A percentile compares a stretch with the other conserved stretches of the same genome.
phyloP scores from a whole-genome alignment of 257 asterid species.

The Ballota nigra region DNA sequence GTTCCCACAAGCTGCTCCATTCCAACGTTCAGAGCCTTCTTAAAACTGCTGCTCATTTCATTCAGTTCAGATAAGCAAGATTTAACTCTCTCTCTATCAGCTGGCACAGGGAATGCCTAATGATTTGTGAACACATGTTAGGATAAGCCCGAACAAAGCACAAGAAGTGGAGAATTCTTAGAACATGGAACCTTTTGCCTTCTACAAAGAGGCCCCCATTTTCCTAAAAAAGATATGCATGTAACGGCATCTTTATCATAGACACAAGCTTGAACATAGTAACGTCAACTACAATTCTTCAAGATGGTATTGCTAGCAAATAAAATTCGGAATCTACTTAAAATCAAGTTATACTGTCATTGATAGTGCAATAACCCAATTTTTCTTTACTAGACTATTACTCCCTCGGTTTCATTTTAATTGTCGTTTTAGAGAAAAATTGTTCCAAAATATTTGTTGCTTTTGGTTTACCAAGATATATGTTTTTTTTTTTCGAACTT shows the following conservation, averaged over 20 bases:
- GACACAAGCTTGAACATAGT: not conserved
- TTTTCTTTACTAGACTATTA: not conserved
- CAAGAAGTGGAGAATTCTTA: not conserved
- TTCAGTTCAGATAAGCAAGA: slow-evolving; percentile 85
- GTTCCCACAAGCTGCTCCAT: slow-evolving; percentile 83
- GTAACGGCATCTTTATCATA: not conserved
- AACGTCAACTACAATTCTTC: not conserved
- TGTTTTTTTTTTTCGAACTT: too few relatives aligned
- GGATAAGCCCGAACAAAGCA: not conserved
- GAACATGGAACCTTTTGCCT: not conserved
- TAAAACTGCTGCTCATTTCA: slow-evolving; percentile 79
- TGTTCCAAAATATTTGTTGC: too few relatives aligned
- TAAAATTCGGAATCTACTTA: not conserved
- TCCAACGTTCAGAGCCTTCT: slow-evolving; percentile 65
- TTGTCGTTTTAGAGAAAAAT: too few relatives aligned
- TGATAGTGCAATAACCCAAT: not conserved
- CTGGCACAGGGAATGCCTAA: slow-evolving; percentile 79
- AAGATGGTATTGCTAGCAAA: too few relatives aligned
- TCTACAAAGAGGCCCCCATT: not conserved
- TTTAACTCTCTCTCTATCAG: slow-evolving; percentile 78
- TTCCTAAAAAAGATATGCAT: too few relatives aligned
- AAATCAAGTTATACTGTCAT: not conserved
- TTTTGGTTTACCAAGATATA: too few relatives aligned
- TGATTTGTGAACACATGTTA: not conserved
- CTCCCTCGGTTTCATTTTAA: too few relatives aligned